Evolutionary conservation across 495 filamentous ascomycete species (phyloP).

Genomic region (Aspergillus ostianus): DNA sequence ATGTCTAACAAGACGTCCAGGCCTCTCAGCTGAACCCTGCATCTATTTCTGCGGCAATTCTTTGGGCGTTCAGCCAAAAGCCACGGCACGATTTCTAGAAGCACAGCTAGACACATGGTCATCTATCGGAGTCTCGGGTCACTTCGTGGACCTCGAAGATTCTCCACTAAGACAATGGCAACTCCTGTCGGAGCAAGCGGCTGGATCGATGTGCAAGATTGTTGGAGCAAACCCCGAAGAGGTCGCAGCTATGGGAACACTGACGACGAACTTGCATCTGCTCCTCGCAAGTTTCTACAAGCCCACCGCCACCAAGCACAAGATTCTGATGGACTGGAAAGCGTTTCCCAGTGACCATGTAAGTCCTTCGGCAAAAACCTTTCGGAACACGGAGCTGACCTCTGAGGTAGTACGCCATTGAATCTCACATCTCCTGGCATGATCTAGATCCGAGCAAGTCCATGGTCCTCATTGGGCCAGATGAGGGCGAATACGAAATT

Average conservation of each 20-base stretch:
- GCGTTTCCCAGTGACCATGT: conserved; percentile 94
- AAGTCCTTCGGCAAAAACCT: conserved; percentile 15
- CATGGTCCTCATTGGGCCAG: conserved; percentile 74
- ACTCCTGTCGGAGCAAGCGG: conserved; percentile 68
- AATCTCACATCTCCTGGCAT: conserved; percentile 84
- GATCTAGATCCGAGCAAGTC: conserved; percentile 62
- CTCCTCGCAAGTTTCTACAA: conserved; percentile 89
- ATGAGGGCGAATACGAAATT: conserved; percentile 48
- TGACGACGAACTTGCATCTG: conserved; percentile 89
- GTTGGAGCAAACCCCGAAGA: conserved; percentile 77
- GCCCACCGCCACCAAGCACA: conserved; percentile 69
- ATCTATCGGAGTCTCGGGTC: conserved; percentile 83
- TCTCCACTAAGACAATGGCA: conserved; percentile 79
- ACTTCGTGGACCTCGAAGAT: conserved; percentile 77
- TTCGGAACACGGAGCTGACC: background rate
- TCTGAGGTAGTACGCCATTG: conserved; percentile 72
- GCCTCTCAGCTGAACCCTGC: conserved; percentile 45
- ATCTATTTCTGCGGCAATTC: conserved; percentile 97
- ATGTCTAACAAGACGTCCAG: conserved; percentile 25
- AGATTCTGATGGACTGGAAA: conserved; percentile 90
- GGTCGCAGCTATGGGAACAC: conserved; percentile 88
- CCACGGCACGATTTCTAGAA: conserved; percentile 66
- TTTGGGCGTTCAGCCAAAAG: conserved; percentile 82
- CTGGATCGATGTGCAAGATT: conserved; percentile 71
- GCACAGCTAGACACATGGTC: conserved; percentile 86